Base-by-base conservation (phyloP, 75 land plant genomes). In the Larix kaempferi region DNA sequence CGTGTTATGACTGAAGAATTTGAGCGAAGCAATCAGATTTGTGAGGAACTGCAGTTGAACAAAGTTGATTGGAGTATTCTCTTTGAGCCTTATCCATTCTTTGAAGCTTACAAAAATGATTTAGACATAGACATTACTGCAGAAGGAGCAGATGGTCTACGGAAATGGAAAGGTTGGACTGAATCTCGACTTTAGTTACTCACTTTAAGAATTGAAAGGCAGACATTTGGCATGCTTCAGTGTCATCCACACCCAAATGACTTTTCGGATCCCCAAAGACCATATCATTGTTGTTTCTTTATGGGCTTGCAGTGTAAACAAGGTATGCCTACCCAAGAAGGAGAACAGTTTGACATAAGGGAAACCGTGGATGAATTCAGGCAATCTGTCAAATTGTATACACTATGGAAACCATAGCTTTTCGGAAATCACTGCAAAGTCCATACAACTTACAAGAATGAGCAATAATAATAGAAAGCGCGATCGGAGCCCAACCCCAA, bases 151-250 rank as follows among this genome's bases (percentile, higher is more conserved):
- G 88, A 88, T 87, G 94, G 91, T 78, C 76, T 94, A 23, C 86
- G 92, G 22, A 82, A 84, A 22, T 96, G 99, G 99, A 91, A 91
- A 78, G 99, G 99, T 17, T 96, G 99, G 99, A 94, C 89, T 33
- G 99, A 94, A 78, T 96, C 99, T 65, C 90, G 94, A 4, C 92
- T 96, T 39, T 87, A 94, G 15, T 89, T 88, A 72, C 89, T 96
- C 15, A 96, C 90, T 3, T 57, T 96, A 76, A 93, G 90, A 88
- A 90, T 94, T 76, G 98, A 95, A 75, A 92, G 86, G 80, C 77
- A 90, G 73, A 93, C 97, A 49, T 83, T 59, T 81, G 92, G 94
- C 41, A 86, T 90, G 92, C 96, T 96, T 59, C 96, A 94, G 73
- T 93, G 96, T 77, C 99, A 96, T 78, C 99, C 99, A 16, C 88